Evolutionary conservation across 352 stramenopile genomes (phyloP), one percentile per base, ranked within the genome.

Genomic region (Globisporangium spiculum): DNA sequence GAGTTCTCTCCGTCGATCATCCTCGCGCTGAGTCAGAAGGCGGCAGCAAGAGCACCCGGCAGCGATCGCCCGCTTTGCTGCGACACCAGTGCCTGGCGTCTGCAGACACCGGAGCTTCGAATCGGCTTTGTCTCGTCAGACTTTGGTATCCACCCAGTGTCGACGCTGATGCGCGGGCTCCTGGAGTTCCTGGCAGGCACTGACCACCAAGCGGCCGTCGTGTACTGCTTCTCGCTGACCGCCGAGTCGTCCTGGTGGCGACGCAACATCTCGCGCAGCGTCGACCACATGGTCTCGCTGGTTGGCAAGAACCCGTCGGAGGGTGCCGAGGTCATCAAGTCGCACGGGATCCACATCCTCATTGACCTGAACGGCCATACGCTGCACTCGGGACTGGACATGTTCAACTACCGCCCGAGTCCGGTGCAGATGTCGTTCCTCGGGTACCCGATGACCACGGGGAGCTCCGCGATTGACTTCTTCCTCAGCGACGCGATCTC

Each of bases 321-420:
- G 30, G 79, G 84, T 0, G 86, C 88, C 7, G 66, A 66, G 30
- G 72, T 82, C 44, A 84, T 94, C 52, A 78, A 80, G 50, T 74
- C 61, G 2, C 75, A 86, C 60, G 59, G 73, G 18, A 83, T 96
- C 61, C 81, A 95, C 69, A 74, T 96, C 6, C 74, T 96, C 24
- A 67, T 96, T 36, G 89, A 96, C 62, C 69, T 96, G 32, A 94
- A 96, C 56, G 89, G 88, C 52, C 85, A 96, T 75, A 96, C 89
- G 27, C 73, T 96, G 3, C 77, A 91, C 64, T 91, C 80, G 3
- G 86, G 88, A 0, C 79, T 96, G 6, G 58, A 53, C 1, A 84
- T 96, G 53, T 83, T 95, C 53, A 70, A 72, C 8, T 74, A 91
- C 46, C 79, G 81, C 0, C 86, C 86, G 7, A 75, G 87, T 0